These are phyloP conservation scores for Hyaloperonospora brassicae DNA, from an alignment of 352 stramenopile species.

Conservation along the genomic window DNA sequence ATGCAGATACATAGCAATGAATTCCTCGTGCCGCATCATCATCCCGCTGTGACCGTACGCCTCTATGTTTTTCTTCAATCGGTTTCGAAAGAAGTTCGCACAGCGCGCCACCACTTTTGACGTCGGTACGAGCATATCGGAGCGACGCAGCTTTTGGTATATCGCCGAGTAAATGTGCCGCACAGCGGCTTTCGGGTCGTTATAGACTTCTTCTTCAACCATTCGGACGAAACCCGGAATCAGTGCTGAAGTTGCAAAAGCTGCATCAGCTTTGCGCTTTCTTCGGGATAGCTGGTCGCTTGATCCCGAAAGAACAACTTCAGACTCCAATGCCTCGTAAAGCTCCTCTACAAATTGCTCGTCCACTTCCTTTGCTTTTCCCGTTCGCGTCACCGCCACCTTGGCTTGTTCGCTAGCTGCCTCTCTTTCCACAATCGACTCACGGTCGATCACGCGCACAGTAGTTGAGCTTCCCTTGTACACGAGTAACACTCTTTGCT, in stretches of 20 bases:
- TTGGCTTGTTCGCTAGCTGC: conserved; percentile 13
- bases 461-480: conserved; percentile 21
- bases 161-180: conserved; percentile 40
- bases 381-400: conserved; percentile 18
- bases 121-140: conserved; percentile 39
- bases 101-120: conserved; percentile 30
- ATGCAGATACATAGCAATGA: conserved; percentile 38
- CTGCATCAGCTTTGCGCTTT: conserved; percentile 21
- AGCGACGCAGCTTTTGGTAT: conserved; percentile 27
- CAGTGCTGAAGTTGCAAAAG: conserved; percentile 6
- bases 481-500: conserved; percentile 6
- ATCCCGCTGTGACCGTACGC: conserved; percentile 34
- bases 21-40: conserved; percentile 52
- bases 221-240: conserved; percentile 47
- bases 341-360: conserved; percentile 25
- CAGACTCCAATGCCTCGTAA: conserved; percentile 22
- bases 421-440: conserved; percentile 34
- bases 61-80: conserved; percentile 30
- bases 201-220: conserved; percentile 53
- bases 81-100: conserved; percentile 31
- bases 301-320: conserved; percentile 10
- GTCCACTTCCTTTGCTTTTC: conserved; percentile 12
- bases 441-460: conserved; percentile 32
- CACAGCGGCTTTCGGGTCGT: conserved; percentile 23
- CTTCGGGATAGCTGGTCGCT: conserved; percentile 1